These are phyloP conservation scores for Eruca vesicaria DNA, from an alignment of 441 rosid species.

Conservation along the genomic window DNA sequence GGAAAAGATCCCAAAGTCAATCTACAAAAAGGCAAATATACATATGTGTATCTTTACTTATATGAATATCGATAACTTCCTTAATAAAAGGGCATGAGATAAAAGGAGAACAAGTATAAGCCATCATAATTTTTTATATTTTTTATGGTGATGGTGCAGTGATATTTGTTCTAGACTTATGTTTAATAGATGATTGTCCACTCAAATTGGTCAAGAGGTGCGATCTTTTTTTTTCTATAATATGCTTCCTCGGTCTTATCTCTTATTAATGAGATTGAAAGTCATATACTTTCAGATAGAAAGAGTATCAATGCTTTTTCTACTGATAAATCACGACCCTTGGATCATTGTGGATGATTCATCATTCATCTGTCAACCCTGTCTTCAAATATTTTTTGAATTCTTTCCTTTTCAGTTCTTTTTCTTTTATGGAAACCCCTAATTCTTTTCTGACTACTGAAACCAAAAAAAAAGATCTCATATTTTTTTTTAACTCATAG, in stretches of 20 bases:
- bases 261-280: not conserved
- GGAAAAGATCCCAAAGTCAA: no score
- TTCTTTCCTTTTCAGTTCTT: not conserved
- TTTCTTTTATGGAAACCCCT: not conserved
- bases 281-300: not conserved
- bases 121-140: not conserved
- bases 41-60: no score
- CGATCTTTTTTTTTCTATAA: not conserved
- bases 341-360: not conserved
- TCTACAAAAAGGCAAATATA: no score
- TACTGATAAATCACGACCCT: not conserved
- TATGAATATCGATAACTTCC: no score
- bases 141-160: not conserved
- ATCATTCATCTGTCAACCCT: not conserved
- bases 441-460: not conserved
- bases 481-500: no score
- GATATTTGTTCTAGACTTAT: not conserved
- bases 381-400: not conserved
- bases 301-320: not conserved
- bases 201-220: not conserved
- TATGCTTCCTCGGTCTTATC: not conserved
- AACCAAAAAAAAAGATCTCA: no score
- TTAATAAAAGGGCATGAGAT: no score
- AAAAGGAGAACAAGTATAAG: no score
- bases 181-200: constrained; percentile 14